Conservation (phyloP, 139 green algal genomes). For the Pleodorina starrii region DNA sequence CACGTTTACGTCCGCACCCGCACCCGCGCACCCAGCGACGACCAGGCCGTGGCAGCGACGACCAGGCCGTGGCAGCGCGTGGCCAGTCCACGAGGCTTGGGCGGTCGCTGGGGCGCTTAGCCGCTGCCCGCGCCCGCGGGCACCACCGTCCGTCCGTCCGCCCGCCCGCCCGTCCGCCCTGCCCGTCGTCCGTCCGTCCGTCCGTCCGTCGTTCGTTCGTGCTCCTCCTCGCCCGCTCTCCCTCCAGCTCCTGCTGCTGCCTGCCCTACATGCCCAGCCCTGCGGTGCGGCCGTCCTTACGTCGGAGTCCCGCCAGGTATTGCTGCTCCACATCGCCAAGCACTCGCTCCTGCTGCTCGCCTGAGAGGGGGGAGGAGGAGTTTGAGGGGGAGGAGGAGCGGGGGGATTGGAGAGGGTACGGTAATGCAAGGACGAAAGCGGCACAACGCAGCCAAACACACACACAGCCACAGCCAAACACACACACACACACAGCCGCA, state of each 20-base stretch:
- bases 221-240: not conserved
- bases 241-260: not conserved
- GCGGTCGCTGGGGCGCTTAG: not conserved
- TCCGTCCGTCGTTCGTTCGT: not conserved
- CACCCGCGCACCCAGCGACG: no score
- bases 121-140: no score
- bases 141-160: not conserved
- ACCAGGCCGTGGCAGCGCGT: no score
- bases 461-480: no score
- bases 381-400: not conserved
- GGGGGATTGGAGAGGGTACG: no score
- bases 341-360: constrained; percentile 28
- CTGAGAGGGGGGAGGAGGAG: not conserved
- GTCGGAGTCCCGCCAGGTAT: not conserved
- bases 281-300: not conserved
- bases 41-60: no score
- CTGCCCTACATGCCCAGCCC: constrained; percentile 24
- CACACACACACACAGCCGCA: no score
- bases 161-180: not conserved
- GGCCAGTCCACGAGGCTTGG: no score
- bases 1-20: no score
- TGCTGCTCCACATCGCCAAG: constrained; percentile 19
- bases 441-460: no score
- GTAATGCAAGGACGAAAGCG: no score
- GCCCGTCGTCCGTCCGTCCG: not conserved